These are phyloP conservation scores for Rosa persica DNA, from an alignment of 306 rosid species.

Conservation along the genomic window DNA sequence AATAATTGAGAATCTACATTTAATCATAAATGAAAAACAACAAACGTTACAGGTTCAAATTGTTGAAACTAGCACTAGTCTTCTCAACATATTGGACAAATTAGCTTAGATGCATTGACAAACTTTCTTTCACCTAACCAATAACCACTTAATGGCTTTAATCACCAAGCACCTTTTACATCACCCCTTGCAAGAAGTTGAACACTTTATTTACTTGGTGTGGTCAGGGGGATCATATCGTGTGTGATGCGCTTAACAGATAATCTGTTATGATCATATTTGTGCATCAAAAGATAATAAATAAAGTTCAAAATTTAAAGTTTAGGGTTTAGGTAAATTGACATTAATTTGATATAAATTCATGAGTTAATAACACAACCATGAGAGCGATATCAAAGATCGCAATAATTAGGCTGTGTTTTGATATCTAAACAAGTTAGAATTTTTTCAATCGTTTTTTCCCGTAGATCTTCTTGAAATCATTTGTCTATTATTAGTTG, in stretches of 20 bases:
- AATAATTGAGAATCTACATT: not conserved
- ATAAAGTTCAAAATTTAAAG: too few species aligned
- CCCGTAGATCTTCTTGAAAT: not conserved
- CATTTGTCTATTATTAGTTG: not conserved
- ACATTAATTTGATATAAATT: not conserved
- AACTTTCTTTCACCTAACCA: conserved; percentile 40
- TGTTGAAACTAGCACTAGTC: conserved; percentile 12
- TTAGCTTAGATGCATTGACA: conserved; percentile 51
- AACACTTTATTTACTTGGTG: not conserved
- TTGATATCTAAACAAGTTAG: too few species aligned
- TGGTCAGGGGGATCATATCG: not conserved
- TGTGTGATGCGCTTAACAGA: not conserved
- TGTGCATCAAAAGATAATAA: not conserved
- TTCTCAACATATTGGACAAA: conserved; percentile 39
- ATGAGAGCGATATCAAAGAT: not conserved
- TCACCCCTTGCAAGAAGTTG: conserved; percentile 16
- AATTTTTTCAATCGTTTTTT: too few species aligned
- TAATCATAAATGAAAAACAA: conserved; percentile 7
- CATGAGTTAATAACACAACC: not conserved
- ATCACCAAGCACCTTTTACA: conserved; percentile 21
- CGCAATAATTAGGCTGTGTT: too few species aligned
- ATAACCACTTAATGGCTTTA: conserved; percentile 25
- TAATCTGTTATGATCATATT: not conserved
- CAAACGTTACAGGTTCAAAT: conserved; percentile 14
- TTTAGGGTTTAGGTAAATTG: too few species aligned